phyloP scores from a whole-genome alignment of 2,329 filamentous ascomycete genomes.

The Epichloe sibirici region DNA sequence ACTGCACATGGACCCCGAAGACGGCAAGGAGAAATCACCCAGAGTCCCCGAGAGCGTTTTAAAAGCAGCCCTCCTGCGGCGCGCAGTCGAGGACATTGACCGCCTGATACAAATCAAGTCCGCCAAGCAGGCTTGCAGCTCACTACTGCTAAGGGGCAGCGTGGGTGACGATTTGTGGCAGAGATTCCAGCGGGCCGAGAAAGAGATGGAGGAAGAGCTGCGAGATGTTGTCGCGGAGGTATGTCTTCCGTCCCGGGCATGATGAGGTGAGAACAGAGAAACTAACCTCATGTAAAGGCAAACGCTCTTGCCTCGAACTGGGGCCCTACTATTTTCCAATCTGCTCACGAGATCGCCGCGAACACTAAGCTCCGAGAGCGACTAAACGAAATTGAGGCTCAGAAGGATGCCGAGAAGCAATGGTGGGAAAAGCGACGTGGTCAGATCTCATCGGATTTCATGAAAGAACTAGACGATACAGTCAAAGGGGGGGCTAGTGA shows the following conservation, averaged over 20 bases:
- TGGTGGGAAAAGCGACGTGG: slow-evolving; percentile 86
- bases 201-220: slow-evolving; percentile 94
- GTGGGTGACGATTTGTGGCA: slow-evolving; percentile 96
- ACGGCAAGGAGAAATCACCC: slow-evolving; percentile 52
- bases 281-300: slow-evolving; percentile 43
- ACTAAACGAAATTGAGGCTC: slow-evolving; percentile 61
- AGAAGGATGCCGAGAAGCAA: slow-evolving; percentile 61
- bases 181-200: slow-evolving; percentile 80
- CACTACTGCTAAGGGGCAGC: slow-evolving; percentile 75
- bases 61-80: slow-evolving; percentile 75
- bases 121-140: slow-evolving; percentile 77
- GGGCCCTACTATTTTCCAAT: slow-evolving; percentile 94
- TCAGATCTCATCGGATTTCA: slow-evolving; percentile 61
- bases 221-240: slow-evolving; percentile 91
- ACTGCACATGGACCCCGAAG: slow-evolving; percentile 60
- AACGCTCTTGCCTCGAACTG: slow-evolving; percentile 81
- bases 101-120: slow-evolving; percentile 80
- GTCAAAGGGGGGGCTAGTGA: slow-evolving; percentile 22
- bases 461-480: slow-evolving; percentile 69
- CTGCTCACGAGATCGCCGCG: slow-evolving; percentile 87
- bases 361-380: slow-evolving; percentile 67
- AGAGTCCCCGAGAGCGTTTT: slow-evolving; percentile 72
- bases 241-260: slow-evolving; percentile 13
- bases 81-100: slow-evolving; percentile 86
- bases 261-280: background rate